Evolutionary conservation across 257 asterid genomes (phyloP), one percentile per base, ranked within the genome.

Genomic region (Thymus mandschuricus): DNA sequence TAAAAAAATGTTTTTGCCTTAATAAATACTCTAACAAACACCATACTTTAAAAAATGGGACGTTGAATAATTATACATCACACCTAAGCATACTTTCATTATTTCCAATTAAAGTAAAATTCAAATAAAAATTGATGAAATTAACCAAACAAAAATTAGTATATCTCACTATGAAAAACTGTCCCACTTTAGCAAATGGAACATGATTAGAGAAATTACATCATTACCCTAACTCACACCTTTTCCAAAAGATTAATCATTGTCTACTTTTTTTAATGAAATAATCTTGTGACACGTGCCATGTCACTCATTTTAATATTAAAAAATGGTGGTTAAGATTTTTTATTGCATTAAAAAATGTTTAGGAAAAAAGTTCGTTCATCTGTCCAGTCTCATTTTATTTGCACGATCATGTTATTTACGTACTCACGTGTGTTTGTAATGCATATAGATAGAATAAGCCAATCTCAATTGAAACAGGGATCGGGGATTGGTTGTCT

Each of bases 211-310:
- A 21, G 21, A 21, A 21, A 21, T 21, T 21, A 21, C 21, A 21
- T 21, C 21, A 21, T 21, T 73, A 11, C 5, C 55, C 28, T 15
- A 13, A 51, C 21, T 29, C 15, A 52, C 34, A 1, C n/a, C 21
- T 69, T 64, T 33, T 3, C 2, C 21, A 21, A 28, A 31, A 4
- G 64, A 59, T 50, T 59, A 60, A 68, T 68, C 44, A 60, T 68
- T 60, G 45, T 59, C 57, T 67, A 7, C 2, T 52, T 52, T 56
- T 56, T 56, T 29, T 3, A 6, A 28, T 31, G 15, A 11, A 43
- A 31, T 70, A 15, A 40, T 11, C 6, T 46, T 31, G 41, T 70
- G 69, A 60, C 69, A 71, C 13, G 69, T 71, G 68, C 12, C 8
- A 45, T 46, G 40, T 58, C 30, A 28, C 44, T n/a, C 10, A 29